Percentiles rank a stretch among this genome's conserved stretches.
Evolutionary conservation across 2,329 filamentous ascomycete genomes (phyloP).

Genomic region (Penicillium sp.): DNA sequence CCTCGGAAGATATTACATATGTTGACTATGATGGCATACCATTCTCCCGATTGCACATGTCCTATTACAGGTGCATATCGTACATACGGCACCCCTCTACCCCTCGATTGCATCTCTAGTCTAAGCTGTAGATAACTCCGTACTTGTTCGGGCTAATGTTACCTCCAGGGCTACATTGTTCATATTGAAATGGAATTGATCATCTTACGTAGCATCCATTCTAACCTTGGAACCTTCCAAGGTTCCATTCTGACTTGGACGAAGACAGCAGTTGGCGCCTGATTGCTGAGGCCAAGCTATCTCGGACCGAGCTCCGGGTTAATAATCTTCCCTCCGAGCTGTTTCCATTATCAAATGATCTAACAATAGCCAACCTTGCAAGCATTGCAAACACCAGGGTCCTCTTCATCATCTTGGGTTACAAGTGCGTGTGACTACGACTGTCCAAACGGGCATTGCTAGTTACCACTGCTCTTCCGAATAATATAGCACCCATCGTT

Average conservation of each 20-base stretch:
- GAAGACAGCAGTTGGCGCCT: constrained; percentile 6
- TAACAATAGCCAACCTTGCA: neutral
- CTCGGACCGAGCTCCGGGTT: neutral
- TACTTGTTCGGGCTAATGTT: neutral
- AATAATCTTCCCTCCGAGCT: neutral
- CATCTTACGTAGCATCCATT: constrained; percentile 12
- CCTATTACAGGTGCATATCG: neutral
- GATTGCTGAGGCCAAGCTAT: neutral
- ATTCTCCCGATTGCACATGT: neutral
- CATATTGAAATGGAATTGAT: neutral
- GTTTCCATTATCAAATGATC: neutral
- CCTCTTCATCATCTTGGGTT: neutral
- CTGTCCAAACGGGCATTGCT: neutral
- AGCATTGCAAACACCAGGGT: neutral
- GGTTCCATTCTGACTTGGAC: constrained; percentile 9
- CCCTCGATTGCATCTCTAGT: neutral
- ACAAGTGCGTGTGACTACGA: neutral
- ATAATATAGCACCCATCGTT: neutral
- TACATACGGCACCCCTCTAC: constrained; percentile 1
- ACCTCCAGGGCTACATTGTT: neutral
- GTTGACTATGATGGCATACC: constrained; percentile 11
- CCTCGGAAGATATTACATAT: constrained; percentile 24
- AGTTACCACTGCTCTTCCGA: neutral
- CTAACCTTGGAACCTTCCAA: neutral
- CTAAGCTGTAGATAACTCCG: neutral